Percentiles rank a stretch among this genome's conserved stretches.
Conservation (phyloP, 495 filamentous ascomycete genomes). For the Aspergillus haitiensis region DNA sequence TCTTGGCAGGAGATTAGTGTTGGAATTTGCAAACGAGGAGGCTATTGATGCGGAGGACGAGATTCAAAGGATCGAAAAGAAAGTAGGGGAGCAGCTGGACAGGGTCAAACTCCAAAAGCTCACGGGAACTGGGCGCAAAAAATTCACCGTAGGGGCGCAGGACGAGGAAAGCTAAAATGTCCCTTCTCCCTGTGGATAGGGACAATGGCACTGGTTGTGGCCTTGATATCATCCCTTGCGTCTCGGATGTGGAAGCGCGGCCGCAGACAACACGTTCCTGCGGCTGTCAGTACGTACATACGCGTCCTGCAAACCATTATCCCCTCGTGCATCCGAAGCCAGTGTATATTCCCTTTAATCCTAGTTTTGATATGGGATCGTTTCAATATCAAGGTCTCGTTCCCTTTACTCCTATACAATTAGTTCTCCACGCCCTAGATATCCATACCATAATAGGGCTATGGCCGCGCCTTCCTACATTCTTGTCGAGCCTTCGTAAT, state of each 20-base stretch:
- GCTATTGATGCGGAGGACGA: constrained; percentile 90
- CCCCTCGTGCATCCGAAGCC: constrained; percentile 32
- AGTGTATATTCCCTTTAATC: constrained; percentile 21
- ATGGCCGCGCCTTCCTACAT: constrained; percentile 36
- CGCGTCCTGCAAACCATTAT: constrained; percentile 30
- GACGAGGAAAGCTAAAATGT: constrained; percentile 61
- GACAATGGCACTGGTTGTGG: constrained; percentile 20
- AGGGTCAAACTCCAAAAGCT: constrained; percentile 86
- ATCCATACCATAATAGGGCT: constrained; percentile 22
- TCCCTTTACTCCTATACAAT: constrained; percentile 25
- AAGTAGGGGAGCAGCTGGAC: constrained; percentile 81
- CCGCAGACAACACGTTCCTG: constrained; percentile 39
- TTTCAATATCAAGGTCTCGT: constrained; percentile 25
- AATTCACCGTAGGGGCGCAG: constrained; percentile 76
- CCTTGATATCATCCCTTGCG: constrained; percentile 40
- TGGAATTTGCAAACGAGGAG: constrained; percentile 86
- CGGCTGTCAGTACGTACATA: constrained; percentile 41
- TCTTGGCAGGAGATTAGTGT: constrained; percentile 79
- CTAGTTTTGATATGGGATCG: constrained; percentile 21
- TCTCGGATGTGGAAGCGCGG: constrained; percentile 23
- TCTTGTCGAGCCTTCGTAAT: constrained; percentile 30
- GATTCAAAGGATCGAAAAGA: constrained; percentile 93
- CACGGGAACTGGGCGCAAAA: constrained; percentile 77
- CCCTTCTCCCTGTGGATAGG: constrained; percentile 40
- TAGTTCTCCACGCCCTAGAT: constrained; percentile 26